Evolutionary conservation across 495 filamentous ascomycete genomes (phyloP).

Genomic region (Xylaria bambusicola): DNA sequence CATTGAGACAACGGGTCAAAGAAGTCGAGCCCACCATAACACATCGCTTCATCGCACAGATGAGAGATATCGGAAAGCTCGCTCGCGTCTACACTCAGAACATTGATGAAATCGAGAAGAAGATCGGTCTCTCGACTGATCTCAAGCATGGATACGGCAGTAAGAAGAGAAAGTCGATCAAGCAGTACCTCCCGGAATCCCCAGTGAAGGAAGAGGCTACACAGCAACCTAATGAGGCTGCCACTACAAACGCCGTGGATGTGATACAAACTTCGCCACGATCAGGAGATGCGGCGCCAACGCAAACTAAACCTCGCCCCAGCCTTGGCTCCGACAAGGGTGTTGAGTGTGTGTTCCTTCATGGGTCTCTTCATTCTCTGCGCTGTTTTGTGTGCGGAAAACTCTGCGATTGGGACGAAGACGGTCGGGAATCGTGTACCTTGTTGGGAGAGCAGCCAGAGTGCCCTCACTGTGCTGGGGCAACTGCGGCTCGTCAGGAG

Average conservation of each 20-base stretch:
- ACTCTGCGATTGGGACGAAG: conserved; percentile 61
- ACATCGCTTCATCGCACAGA: conserved; percentile 63
- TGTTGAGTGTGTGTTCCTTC: conserved; percentile 65
- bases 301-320: conserved; percentile 41
- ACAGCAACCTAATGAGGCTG: conserved; percentile 12
- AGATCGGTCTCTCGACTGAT: conserved; percentile 59
- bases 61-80: conserved; percentile 62
- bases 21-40: conserved; percentile 55
- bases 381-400: conserved; percentile 65
- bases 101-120: conserved; percentile 68
- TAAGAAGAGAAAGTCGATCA: conserved; percentile 39
- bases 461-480: conserved; percentile 61
- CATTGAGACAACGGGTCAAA: conserved; percentile 59
- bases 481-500: conserved; percentile 57
- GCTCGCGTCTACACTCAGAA: conserved; percentile 73
- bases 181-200: conserved; percentile 16
- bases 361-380: conserved; percentile 62
- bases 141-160: conserved; percentile 59
- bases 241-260: conserved; percentile 9
- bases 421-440: conserved; percentile 46
- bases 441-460: conserved; percentile 61
- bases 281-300: conserved; percentile 15
- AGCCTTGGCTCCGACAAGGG: conserved; percentile 31
- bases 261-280: conserved; percentile 19
- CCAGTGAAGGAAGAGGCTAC: conserved; percentile 24